Evolutionary conservation across 768 basidiomycete genomes (phyloP).

Genomic region (Rhizopogon sp.): DNA sequence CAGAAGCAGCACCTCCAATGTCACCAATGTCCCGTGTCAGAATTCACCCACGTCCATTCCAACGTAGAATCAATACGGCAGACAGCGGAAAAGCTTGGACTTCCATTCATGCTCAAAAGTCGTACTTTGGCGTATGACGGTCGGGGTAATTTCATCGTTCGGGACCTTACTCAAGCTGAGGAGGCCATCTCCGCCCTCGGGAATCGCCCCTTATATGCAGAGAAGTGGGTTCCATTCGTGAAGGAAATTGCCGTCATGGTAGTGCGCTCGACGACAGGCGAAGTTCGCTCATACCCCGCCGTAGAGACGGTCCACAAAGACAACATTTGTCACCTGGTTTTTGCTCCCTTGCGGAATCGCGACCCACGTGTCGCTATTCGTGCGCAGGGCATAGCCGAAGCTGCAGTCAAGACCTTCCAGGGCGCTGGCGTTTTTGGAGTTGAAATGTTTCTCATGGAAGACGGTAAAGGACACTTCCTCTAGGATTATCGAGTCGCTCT

Average conservation of each 20-base stretch:
- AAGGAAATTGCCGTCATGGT: conserved; percentile 98
- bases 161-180: conserved; percentile 43
- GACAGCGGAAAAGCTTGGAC: conserved; percentile 57
- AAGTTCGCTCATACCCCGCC: conserved; percentile 79
- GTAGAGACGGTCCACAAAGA: conserved; percentile 96
- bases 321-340: conserved; percentile 89
- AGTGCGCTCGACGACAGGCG: conserved; percentile 70
- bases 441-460: conserved; percentile 91
- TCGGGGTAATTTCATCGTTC: conserved; percentile 82
- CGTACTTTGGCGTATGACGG: conserved; percentile 96
- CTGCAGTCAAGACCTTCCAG: conserved; percentile 68
- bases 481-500: not conserved
- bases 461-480: conserved; percentile 49
- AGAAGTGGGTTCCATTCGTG: conserved; percentile 86
- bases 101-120: conserved; percentile 94
- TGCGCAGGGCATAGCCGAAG: conserved; percentile 73
- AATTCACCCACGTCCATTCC: conserved; percentile 57
- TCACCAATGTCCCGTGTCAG: conserved; percentile 47
- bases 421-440: conserved; percentile 97
- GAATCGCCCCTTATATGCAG: conserved; percentile 81
- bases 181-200: conserved; percentile 51
- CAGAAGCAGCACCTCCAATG: conserved; percentile 58
- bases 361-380: conserved; percentile 50
- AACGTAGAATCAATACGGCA: conserved; percentile 44
- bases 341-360: conserved; percentile 71